phyloP scores from a whole-genome alignment of 2,329 filamentous ascomycete species.

The Trichoderma sp. region DNA sequence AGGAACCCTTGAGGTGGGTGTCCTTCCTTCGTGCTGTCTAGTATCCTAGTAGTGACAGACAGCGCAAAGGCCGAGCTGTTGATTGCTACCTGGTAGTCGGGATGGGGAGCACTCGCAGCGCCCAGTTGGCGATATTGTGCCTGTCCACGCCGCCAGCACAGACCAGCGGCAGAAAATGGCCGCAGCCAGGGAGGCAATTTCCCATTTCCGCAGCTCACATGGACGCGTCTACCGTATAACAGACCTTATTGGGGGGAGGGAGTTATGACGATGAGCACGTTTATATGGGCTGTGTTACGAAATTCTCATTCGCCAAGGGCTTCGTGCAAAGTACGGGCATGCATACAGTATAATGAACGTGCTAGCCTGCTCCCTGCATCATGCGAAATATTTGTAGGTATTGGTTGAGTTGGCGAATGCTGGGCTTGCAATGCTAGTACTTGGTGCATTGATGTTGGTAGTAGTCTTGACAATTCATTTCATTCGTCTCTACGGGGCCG shows the following conservation, averaged over 20 bases:
- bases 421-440: no score
- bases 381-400: neutral
- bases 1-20: neutral
- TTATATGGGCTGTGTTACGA: neutral
- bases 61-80: constrained; percentile 4
- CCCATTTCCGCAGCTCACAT: neutral
- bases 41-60: neutral
- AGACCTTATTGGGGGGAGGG: neutral
- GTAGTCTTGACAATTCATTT: neutral
- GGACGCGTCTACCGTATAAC: neutral
- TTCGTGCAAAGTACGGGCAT: neutral
- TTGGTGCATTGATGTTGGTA: neutral
- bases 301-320: neutral
- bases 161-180: neutral
- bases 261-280: neutral
- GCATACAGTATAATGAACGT: neutral
- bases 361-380: neutral
- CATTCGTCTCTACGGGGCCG: no score
- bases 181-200: neutral
- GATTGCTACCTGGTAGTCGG: constrained; percentile 16
- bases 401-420: neutral
- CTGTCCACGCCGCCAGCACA: constrained; percentile 2
- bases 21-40: neutral
- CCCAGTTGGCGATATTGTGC: neutral
- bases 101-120: constrained; percentile 10